Conservation (phyloP, 208 protist species). For the Tritrichomonas foetus region DNA sequence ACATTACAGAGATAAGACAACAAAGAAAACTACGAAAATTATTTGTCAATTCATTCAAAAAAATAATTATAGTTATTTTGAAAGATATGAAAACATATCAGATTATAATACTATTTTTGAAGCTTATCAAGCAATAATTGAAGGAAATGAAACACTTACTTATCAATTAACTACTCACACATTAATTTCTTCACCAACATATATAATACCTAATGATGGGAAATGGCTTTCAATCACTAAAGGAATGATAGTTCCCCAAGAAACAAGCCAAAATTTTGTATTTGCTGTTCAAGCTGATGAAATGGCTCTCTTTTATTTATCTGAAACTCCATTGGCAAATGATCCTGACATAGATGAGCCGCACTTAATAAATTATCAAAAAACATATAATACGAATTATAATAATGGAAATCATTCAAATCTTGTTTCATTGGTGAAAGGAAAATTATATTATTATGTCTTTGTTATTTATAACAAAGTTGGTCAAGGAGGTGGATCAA, state of each 20-base stretch:
- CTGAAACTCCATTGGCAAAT: background rate
- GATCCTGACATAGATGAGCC: background rate
- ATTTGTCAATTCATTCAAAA: background rate
- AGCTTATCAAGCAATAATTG: background rate
- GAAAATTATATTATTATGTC: background rate
- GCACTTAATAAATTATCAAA: background rate
- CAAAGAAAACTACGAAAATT: background rate
- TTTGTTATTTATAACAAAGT: background rate
- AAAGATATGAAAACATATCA: too few relatives aligned
- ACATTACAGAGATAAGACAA: background rate
- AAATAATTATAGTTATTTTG: background rate
- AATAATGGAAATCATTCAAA: too few relatives aligned
- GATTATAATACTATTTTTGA: background rate
- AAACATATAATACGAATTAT: too few relatives aligned
- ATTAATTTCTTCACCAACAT: too few relatives aligned
- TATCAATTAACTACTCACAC: too few relatives aligned
- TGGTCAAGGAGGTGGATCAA: background rate
- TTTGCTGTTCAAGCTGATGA: background rate
- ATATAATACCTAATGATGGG: too few relatives aligned
- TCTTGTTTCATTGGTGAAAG: background rate
- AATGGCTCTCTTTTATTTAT: background rate
- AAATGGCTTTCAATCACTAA: too few relatives aligned
- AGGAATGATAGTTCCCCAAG: too few relatives aligned
- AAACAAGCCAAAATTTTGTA: too few relatives aligned
- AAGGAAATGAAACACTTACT: too few relatives aligned